A percentile compares a stretch with the other conserved stretches of the same genome.
Evolutionary conservation across 2,329 filamentous ascomycete genomes (phyloP).

Genomic region (Fusarium vanettenii): DNA sequence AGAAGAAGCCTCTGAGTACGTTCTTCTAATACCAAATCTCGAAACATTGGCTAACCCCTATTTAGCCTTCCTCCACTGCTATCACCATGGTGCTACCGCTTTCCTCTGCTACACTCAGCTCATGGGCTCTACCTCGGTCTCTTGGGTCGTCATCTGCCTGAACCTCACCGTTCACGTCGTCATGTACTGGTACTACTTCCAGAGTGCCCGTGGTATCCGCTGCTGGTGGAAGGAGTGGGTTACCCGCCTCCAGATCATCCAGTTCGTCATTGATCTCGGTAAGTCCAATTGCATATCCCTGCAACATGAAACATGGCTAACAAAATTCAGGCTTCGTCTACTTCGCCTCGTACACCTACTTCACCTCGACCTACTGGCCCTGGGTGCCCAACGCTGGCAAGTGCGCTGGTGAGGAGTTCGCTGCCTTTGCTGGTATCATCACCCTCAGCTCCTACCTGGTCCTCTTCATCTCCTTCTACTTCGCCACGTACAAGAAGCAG

Average conservation of each 20-base stretch:
- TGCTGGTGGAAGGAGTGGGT: constrained; percentile 99
- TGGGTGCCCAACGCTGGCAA: constrained; percentile 85
- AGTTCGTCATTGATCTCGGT: constrained; percentile 98
- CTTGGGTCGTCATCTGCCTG: constrained; percentile 92
- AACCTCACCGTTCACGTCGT: constrained; percentile 96
- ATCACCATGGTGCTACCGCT: constrained; percentile 97
- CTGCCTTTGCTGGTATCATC: constrained; percentile 89
- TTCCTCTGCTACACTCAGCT: constrained; percentile 98
- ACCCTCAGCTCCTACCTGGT: constrained; percentile 96
- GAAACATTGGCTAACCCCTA: constrained; percentile 44
- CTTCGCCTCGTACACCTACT: constrained; percentile 99
- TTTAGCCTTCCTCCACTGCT: constrained; percentile 93
- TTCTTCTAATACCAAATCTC: neutral
- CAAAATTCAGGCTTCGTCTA: constrained; percentile 84
- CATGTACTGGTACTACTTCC: constrained; percentile 99
- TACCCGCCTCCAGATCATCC: constrained; percentile 94
- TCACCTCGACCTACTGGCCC: constrained; percentile 89
- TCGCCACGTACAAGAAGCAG: constrained; percentile 93
- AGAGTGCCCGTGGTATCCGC: constrained; percentile 92
- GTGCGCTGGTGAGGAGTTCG: constrained; percentile 97
- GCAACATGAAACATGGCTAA: constrained; percentile 19
- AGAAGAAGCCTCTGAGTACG: constrained; percentile 93
- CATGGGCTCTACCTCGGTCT: constrained; percentile 90
- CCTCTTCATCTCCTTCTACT: constrained; percentile 99
- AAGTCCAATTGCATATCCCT: constrained; percentile 51